Percentiles rank a stretch among this genome's conserved stretches.
These are phyloP conservation scores for Colletotrichum cereale DNA, from an alignment of 2,329 filamentous ascomycete species.

Conservation along the genomic window DNA sequence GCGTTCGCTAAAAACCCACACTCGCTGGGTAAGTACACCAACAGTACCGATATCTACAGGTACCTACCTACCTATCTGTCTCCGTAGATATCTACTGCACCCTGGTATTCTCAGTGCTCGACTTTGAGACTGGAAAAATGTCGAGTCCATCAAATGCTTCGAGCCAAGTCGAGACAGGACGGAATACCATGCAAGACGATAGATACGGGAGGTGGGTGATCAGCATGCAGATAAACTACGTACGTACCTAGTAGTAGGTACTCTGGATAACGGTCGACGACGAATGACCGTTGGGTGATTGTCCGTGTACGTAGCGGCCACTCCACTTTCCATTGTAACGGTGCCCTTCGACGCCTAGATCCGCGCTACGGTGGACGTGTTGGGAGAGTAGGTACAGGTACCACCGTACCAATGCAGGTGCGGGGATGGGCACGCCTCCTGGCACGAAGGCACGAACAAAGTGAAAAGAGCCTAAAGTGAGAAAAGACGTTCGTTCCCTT, in stretches of 20 bases:
- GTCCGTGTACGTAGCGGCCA: not conserved
- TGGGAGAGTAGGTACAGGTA: no score
- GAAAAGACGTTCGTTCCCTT: slow-evolving; percentile 10
- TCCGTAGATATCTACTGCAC: not conserved
- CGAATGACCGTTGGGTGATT: not conserved
- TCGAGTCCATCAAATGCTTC: not conserved
- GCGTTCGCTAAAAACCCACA: not conserved
- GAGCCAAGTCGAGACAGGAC: not conserved
- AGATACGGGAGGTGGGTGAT: no score
- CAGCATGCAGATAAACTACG: no score
- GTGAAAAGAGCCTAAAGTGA: not conserved
- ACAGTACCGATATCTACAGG: no score
- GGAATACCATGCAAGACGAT: no score
- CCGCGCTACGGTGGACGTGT: not conserved
- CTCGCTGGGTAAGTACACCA: no score
- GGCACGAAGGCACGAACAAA: not conserved
- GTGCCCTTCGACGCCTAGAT: not conserved
- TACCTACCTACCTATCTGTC: not conserved
- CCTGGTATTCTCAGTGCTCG: not conserved
- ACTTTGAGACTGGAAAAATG: no score
- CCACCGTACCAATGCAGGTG: not conserved
- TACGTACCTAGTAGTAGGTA: no score
- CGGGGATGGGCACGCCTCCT: not conserved
- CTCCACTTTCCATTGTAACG: not conserved
- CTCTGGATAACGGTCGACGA: not conserved